Base-by-base conservation (phyloP, 208 protist species). In the Trypanosoma cruzi region DNA sequence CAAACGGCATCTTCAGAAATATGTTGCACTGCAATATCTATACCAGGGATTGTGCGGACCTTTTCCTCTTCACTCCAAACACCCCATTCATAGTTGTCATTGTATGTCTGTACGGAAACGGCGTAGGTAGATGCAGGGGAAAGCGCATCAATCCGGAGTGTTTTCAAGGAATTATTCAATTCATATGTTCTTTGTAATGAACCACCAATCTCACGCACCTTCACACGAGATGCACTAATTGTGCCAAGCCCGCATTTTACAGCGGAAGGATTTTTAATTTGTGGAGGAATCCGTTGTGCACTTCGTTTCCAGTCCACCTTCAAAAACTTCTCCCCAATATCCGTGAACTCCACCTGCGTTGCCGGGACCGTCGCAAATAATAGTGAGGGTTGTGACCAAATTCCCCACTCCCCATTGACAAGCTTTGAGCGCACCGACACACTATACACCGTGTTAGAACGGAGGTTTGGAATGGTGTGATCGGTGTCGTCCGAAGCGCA, bases 21-120 rank as follows among this genome's bases (percentile, higher is more conserved):
- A 77, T 94, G 82, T 62, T 94, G 85, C 18, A 97, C 66, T 40
- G 85, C 56, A 69, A 97, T 92, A 50, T 86, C 78, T 79, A 97
- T 90, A 40, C 83, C 82, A 14, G 90, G 85, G 57, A 94, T 90
- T 24, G 93, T 97, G 34, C 90, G 84, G 62, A 94, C 86, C 75
- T 87, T 90, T 28, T 72, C 75, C 80, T 96, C 93, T 62, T 92
- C 88, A 70, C 88, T 90, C 89, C 91, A 96, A 52, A 90, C 81
- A 32, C 93, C 93, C 91, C 91, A 96, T 68, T 93, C 87, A 75
- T 84, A 90, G 80, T 94, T 89, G 75, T 95, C 89, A 80, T 93
- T 94, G 79, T 87, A 97, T 20, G 93, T 96, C 71, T 95, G 90
- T 56, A 97, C 91, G 11, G 88, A 71, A 29, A 96, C 84, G 40